Base-by-base conservation (phyloP, 768 basidiomycete species). In the Hemileccinum impolitum region DNA sequence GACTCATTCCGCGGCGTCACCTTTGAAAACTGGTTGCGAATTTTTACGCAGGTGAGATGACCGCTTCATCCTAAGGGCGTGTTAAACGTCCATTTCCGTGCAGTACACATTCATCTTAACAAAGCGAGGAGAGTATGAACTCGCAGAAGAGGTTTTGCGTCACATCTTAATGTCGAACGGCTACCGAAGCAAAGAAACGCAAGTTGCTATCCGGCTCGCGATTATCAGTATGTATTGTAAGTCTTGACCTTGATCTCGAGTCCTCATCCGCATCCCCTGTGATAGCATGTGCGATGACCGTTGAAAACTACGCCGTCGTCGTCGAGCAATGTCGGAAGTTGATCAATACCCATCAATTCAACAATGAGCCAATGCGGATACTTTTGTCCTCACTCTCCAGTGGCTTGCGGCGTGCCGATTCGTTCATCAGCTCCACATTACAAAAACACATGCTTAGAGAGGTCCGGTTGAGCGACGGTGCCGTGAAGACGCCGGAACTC, bases 361-460 rank as follows among this genome's bases (percentile, higher is more conserved):
- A 93, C 60, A 88, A 92, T 45, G 91, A 94, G 36, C 86, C 92
- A 0, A 70, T 88, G 12, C 83, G 91, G 6, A 76, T 97, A 41
- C 75, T 95, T 18, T 62, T 86, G 4, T 85, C 87, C 3, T 79
- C 80, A 0, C 76, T 96, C 4, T 81, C 84, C 0, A 83, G 84
- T 23, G 90, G 91, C 0, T 57, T 86, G 4, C 75, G 75, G 23
- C 75, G 86, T 3, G 82, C 85, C 0, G 87, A 90, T 52, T 78
- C 85, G 0, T 90, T 93, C 69, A 84, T 89, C 54, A 80, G 80
- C 1, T 79, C 83, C 0, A 85, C 85, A 0, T 71, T 95, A 10
- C 90, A 92, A 54, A 95, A 95, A 60, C 87, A 88, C 58, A 66
- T 94, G 23, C 79, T 88, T 31, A 77, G 94, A 12, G 92, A 95